Percentiles rank a stretch among this genome's conserved stretches.
phyloP scores from a whole-genome alignment of 768 basidiomycete genomes.

The Rhizopogon salebrosus region DNA sequence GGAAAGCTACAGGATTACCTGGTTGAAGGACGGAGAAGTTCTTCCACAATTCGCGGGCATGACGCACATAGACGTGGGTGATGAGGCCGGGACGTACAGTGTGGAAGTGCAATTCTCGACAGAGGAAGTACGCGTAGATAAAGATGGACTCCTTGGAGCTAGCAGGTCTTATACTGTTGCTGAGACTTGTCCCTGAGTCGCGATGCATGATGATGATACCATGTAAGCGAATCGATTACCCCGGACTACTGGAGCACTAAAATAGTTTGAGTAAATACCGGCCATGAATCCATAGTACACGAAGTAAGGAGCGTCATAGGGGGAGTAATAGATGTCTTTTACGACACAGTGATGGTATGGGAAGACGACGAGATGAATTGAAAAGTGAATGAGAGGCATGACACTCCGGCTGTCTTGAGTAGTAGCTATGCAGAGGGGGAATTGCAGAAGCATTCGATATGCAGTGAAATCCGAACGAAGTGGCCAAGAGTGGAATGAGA shows the following conservation, averaged over 20 bases:
- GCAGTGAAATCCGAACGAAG: not conserved
- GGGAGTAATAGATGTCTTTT: not conserved
- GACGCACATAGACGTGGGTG: conserved; percentile 41
- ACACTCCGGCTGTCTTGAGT: not conserved
- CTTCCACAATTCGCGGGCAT: conserved; percentile 45
- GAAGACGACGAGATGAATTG: not conserved
- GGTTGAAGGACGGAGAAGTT: conserved; percentile 44
- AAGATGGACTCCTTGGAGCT: conserved; percentile 26
- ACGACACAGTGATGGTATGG: not conserved
- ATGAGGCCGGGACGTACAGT: conserved; percentile 36
- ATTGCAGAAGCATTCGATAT: not conserved
- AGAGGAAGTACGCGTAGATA: conserved; percentile 51
- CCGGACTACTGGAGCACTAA: not conserved
- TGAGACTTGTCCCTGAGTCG: not conserved
- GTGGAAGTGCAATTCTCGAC: conserved; percentile 48
- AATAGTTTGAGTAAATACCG: conserved; percentile 3
- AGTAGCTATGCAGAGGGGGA: not conserved
- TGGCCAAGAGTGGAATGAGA: conserved; percentile 1
- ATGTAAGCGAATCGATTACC: not conserved
- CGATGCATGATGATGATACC: conserved; percentile 3
- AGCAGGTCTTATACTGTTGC: conserved; percentile 12
- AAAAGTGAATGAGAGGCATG: not conserved
- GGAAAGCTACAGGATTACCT: conserved; percentile 54
- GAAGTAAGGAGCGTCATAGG: conserved; percentile 5
- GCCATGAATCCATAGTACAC: conserved; percentile 6